Conservation (phyloP, 306 rosid genomes). For the Fagus sylvatica region DNA sequence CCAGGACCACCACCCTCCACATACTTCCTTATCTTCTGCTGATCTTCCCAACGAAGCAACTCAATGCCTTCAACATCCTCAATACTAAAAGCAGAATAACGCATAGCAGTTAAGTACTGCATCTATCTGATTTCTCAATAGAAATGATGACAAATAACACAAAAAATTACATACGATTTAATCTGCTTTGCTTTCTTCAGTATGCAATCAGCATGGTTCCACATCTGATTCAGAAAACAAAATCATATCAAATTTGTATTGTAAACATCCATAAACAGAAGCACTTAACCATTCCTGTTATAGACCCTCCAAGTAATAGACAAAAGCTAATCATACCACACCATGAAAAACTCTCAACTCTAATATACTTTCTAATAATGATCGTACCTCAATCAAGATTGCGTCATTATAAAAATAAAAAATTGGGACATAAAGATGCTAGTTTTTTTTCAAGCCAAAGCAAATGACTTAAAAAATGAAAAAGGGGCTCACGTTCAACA, state of each 20-base stretch:
- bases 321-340: neutral
- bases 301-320: neutral
- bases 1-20: conserved; percentile 38
- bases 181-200: conserved; percentile 86
- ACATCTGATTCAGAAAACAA: conserved; percentile 65
- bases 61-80: conserved; percentile 92
- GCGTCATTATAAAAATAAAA: too few relatives aligned
- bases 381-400: too few relatives aligned
- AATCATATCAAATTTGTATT: conserved; percentile 13
- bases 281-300: neutral
- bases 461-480: neutral
- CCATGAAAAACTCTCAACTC: neutral
- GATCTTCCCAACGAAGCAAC: conserved; percentile 91
- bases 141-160: conserved; percentile 11
- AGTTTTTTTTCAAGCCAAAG: neutral
- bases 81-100: conserved; percentile 40
- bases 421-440: too few relatives aligned
- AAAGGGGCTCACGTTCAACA: neutral
- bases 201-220: conserved; percentile 84
- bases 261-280: neutral
- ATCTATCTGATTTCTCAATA: conserved; percentile 12
- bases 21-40: conserved; percentile 77
- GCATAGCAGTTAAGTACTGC: conserved; percentile 10
- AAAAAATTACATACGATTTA: conserved; percentile 59
- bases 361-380: too few relatives aligned